Percentiles rank a stretch among this genome's conserved stretches.
Evolutionary conservation across 768 basidiomycete genomes (phyloP).

Genomic region (Hemileccinum rubropunctum): DNA sequence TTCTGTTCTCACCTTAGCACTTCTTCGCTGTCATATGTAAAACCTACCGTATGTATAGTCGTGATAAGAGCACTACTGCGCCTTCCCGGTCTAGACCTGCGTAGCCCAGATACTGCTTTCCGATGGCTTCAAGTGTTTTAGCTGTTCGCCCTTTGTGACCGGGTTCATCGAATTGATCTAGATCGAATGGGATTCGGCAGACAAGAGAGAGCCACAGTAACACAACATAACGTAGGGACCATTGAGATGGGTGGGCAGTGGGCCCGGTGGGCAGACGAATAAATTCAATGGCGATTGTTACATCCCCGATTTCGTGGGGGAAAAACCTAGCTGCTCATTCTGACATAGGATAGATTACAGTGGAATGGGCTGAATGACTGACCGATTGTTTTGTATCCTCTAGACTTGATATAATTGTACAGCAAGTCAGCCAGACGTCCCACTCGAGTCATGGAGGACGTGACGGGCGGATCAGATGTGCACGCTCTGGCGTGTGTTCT

Average conservation of each 20-base stretch:
- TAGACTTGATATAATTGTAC: constrained; percentile 80
- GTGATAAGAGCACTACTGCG: constrained; percentile 76
- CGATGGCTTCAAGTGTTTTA: constrained; percentile 51
- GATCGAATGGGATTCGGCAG: constrained; percentile 90
- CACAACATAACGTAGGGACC: constrained; percentile 81
- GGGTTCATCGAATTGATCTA: constrained; percentile 77
- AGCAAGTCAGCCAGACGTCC: constrained; percentile 58
- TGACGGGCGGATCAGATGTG: constrained; percentile 25
- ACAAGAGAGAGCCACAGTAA: constrained; percentile 94
- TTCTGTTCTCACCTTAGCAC: constrained; percentile 37
- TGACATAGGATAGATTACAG: constrained; percentile 8
- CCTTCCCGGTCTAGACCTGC: constrained; percentile 86
- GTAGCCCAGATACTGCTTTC: constrained; percentile 53
- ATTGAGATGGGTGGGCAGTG: constrained; percentile 45
- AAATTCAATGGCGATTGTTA: constrained; percentile 70
- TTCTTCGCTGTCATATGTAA: not conserved
- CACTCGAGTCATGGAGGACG: constrained; percentile 40
- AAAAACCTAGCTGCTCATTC: constrained; percentile 76
- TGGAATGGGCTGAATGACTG: constrained; percentile 31
- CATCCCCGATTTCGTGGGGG: constrained; percentile 85
- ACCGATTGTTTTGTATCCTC: constrained; percentile 93
- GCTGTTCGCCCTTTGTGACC: constrained; percentile 55
- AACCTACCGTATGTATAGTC: constrained; percentile 74
- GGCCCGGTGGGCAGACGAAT: constrained; percentile 48
- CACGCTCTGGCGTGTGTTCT: constrained; percentile 50